Conservation (phyloP, 2,329 filamentous ascomycete species). For the Aspergillus neoniger region DNA sequence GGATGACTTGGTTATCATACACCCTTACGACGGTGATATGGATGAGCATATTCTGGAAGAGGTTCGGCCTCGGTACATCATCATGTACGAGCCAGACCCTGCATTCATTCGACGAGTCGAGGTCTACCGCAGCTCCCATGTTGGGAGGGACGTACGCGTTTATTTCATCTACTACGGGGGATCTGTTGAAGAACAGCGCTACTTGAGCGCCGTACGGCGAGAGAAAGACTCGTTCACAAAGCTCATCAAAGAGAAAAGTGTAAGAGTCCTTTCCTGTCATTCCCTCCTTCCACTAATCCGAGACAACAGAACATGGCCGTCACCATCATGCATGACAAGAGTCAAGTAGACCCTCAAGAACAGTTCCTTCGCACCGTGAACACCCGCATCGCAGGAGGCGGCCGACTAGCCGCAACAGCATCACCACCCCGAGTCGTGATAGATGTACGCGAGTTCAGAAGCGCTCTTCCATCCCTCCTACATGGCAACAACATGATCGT, state of each 20-base stretch:
- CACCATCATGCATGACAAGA: conserved; percentile 74
- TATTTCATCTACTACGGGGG: conserved; percentile 97
- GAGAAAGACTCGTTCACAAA: conserved; percentile 97
- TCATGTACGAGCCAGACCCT: conserved; percentile 98
- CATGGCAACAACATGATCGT: conserved; percentile 87
- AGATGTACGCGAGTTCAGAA: conserved; percentile 94
- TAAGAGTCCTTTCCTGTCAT: conserved; percentile 31
- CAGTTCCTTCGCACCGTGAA: conserved; percentile 93
- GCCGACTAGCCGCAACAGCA: conserved; percentile 77
- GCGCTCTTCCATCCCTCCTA: conserved; percentile 83
- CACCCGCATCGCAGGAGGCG: conserved; percentile 92
- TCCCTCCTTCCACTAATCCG: conserved; percentile 16
- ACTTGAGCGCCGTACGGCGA: conserved; percentile 82
- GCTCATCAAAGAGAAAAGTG: conserved; percentile 87
- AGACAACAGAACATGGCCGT: conserved; percentile 71
- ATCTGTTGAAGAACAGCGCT: conserved; percentile 93
- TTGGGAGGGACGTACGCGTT: conserved; percentile 81
- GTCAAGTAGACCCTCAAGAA: conserved; percentile 79
- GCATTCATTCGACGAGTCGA: conserved; percentile 93
- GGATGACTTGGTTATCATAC: conserved; percentile 82
- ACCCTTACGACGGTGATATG: conserved; percentile 92
- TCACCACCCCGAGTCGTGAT: conserved; percentile 89
- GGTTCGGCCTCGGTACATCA: conserved; percentile 86
- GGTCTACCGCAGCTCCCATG: conserved; percentile 93
- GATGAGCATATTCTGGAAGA: conserved; percentile 97